Conservation (phyloP, 148 eudicot species). For the Cornus kousa region DNA sequence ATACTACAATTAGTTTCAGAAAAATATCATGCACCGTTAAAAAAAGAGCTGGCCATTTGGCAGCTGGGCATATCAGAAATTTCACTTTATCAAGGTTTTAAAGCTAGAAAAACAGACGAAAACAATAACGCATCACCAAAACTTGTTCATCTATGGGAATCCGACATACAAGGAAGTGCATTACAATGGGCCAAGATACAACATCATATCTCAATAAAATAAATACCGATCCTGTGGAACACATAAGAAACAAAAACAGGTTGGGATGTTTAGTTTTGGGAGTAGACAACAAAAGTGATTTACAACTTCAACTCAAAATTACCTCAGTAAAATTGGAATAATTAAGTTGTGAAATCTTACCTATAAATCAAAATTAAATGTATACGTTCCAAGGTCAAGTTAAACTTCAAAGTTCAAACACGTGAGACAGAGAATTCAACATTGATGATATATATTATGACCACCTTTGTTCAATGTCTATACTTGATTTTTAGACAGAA, state of each 20-base stretch:
- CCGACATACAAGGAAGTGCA: not conserved
- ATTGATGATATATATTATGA: not conserved
- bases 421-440: not conserved
- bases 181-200: not conserved
- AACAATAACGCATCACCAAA: not conserved
- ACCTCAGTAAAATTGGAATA: not conserved
- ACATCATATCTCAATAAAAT: not conserved
- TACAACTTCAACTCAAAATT: not conserved
- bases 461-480: not conserved
- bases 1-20: not conserved
- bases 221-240: not conserved
- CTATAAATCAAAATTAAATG: not conserved
- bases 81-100: not conserved
- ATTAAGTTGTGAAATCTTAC: not conserved
- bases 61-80: conserved; percentile 7
- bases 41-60: not conserved
- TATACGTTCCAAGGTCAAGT: not conserved
- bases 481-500: conserved; percentile 5
- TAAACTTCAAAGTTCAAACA: not conserved
- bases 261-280: not conserved
- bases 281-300: not conserved
- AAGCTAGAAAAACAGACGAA: not conserved
- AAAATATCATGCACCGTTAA: not conserved
- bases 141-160: too few species aligned
- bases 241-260: not conserved